These are phyloP conservation scores for Suhomyces kilbournensis DNA, from an alignment of 805 yeast species.

Conservation along the genomic window DNA sequence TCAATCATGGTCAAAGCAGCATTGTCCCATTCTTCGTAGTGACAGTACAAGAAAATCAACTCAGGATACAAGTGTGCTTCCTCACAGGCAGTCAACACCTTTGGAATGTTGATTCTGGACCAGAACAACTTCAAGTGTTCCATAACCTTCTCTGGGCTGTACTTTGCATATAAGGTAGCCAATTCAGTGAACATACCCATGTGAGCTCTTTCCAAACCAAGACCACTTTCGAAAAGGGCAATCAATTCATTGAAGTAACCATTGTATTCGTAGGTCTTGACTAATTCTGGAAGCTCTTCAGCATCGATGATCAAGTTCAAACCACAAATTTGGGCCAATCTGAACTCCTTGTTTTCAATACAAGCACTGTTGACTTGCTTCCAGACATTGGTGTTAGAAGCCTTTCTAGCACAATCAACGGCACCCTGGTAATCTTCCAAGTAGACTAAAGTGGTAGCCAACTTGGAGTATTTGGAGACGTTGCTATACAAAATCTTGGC, in stretches of 20 bases:
- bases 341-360: conserved; percentile 90
- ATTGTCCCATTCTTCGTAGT: conserved; percentile 98
- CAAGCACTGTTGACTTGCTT: conserved; percentile 97
- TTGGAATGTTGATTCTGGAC: conserved; percentile 97
- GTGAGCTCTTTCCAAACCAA: conserved; percentile 96
- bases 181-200: conserved; percentile 99
- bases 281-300: conserved; percentile 90
- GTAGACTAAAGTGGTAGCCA: conserved; percentile 94
- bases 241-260: conserved; percentile 93
- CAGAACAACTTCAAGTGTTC: conserved; percentile 96
- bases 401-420: conserved; percentile 98
- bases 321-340: conserved; percentile 98
- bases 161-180: conserved; percentile 86
- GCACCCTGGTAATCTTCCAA: conserved; percentile 92
- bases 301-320: conserved; percentile 95
- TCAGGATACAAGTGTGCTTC: conserved; percentile 95
- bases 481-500: conserved; percentile 84
- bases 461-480: conserved; percentile 90
- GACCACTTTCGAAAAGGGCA: conserved; percentile 90
- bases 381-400: conserved; percentile 92
- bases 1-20: conserved; percentile 97
- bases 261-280: conserved; percentile 76
- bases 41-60: conserved; percentile 92
- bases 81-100: conserved; percentile 92
- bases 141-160: conserved; percentile 85